Base-by-base conservation (phyloP, 169 alveolate genomes). In the Eimeria maxima region DNA sequence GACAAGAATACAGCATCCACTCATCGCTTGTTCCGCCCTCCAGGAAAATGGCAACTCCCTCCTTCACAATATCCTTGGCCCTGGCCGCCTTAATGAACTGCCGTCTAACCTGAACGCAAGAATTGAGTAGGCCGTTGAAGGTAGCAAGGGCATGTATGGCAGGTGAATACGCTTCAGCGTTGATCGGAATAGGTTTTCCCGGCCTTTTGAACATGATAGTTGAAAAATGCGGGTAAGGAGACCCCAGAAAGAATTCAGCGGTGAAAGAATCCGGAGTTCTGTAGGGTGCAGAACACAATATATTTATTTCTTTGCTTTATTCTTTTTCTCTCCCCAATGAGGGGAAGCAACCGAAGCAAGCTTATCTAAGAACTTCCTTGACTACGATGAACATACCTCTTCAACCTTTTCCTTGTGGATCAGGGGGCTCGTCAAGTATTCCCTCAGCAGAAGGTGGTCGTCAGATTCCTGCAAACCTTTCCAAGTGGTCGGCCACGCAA, bases 21-120 rank as follows among this genome's bases (percentile, higher is more conserved):
- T 93, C 96, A 65, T 81, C 96, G 27, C 93, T n/a, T 27, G 93
- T 57, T 29, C 96, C 96, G 5, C 96, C 96, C 47, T 81, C 84
- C 53, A 93, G 74, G 88, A 93, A 81, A 6, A 42, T 93, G 18
- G 88, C 96, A 45, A 44, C 63, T 47, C 78, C 81, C 67, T 60
- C 47, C 67, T n/a, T n/a, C 42, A 65, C 80, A 11, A 44, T 7
- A 33, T 63, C 53, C 45, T 47, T 53, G 27, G 27, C 73, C 4
- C 47, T 45, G 47, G 18, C 90, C 42, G 67, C 90, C 90, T 3
- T 50, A 47, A 81, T 27, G 42, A 81, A 81, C 73, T 81, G 90
- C 53, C 71, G 90, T n/a, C 90, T 81, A 33, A 81, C 90, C 90
- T 81, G 73, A 81, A 29, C 50, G 45, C 2, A 80, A 22, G 63